Evolutionary conservation across 176 grass and related monocot genomes (phyloP).

Genomic region (Hordeum marinum): DNA sequence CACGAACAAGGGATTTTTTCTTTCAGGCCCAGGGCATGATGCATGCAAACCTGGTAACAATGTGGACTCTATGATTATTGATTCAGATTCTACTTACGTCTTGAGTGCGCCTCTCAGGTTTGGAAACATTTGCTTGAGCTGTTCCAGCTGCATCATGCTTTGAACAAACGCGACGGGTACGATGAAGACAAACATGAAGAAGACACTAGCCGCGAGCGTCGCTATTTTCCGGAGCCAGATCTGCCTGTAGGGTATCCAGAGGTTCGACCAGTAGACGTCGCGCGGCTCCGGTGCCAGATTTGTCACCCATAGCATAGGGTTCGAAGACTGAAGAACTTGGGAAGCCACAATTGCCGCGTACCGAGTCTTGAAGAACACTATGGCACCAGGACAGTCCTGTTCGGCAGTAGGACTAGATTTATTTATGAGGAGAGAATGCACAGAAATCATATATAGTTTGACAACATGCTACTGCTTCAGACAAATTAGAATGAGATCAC

Average conservation of each 20-base stretch:
- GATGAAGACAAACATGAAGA: slow-evolving; percentile 85
- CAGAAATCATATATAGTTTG: not conserved
- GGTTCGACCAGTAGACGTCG: slow-evolving; percentile 91
- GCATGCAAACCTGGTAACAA: not conserved
- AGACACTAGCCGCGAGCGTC: slow-evolving; percentile 51
- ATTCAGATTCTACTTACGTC: slow-evolving; percentile 43
- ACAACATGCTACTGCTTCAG: not conserved
- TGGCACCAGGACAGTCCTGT: slow-evolving; percentile 78
- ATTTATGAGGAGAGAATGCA: not conserved
- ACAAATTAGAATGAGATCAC: not conserved
- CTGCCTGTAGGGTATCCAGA: slow-evolving; percentile 78
- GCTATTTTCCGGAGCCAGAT: slow-evolving; percentile 75
- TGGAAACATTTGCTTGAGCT: slow-evolving; percentile 53
- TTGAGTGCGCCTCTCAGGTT: slow-evolving; percentile 41
- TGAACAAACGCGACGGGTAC: slow-evolving; percentile 81
- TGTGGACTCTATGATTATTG: not conserved
- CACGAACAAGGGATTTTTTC: not conserved
- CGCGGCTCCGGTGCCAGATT: slow-evolving; percentile 68
- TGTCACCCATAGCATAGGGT: slow-evolving; percentile 92
- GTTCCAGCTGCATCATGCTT: slow-evolving; percentile 73
- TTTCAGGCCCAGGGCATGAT: not conserved
- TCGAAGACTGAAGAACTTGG: slow-evolving; percentile 73
- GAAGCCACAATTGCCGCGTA: slow-evolving; percentile 79
- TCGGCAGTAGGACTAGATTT: slow-evolving; percentile 16
- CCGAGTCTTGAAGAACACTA: slow-evolving; percentile 97